Base-by-base conservation (phyloP, 768 basidiomycete genomes). In the Lenzites betulinus region DNA sequence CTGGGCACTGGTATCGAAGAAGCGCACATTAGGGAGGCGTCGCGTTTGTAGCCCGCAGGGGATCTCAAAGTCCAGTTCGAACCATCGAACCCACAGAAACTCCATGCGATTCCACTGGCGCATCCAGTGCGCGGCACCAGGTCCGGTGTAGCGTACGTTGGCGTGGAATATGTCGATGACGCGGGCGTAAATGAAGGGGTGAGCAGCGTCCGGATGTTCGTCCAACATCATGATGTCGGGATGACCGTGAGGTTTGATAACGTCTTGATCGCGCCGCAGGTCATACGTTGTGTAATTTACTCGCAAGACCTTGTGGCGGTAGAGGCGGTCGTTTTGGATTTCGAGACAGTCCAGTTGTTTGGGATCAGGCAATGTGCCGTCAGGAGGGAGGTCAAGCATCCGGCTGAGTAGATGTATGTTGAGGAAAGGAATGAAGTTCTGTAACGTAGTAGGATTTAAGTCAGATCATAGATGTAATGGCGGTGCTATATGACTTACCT, bases 241-340 rank as follows among this genome's bases (percentile, higher is more conserved):
- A 11, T 78, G 71, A 0, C 69, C 76, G 0, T 64, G 46, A 11
- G 76, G 73, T 46, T 81, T 80, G 54, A 83, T 66, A 0, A 70
- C 59, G 59, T 83, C 80, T 58, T 81, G 77, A 2, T 63, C 67
- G 0, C 76, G 68, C 16, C 75, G 72, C 16, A 78, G 38, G 64
- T 82, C 76, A 64, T 81, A 82, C 0, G 76, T 77, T 0, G 79
- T 79, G 62, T 77, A 78, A 62, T 78, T 76, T 50, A 79, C 0
- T 13, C 68, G 70, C 3, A 77, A 22, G 1, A 67, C 63, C 39
- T 70, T 69, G 66, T 77, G 74, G 7, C 9, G 30, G 49, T 67
- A 79, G 43, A 54, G 20, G 8, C 54, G 28, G 13, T 46, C 33
- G 20, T 44, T 20, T 4, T 47, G 3, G 36, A 76, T 67, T 48